A percentile compares a stretch with the other conserved stretches of the same genome.
Conservation (phyloP, 2,329 filamentous ascomycete species). For the Xenosphaeropsis pyriputrescens region DNA sequence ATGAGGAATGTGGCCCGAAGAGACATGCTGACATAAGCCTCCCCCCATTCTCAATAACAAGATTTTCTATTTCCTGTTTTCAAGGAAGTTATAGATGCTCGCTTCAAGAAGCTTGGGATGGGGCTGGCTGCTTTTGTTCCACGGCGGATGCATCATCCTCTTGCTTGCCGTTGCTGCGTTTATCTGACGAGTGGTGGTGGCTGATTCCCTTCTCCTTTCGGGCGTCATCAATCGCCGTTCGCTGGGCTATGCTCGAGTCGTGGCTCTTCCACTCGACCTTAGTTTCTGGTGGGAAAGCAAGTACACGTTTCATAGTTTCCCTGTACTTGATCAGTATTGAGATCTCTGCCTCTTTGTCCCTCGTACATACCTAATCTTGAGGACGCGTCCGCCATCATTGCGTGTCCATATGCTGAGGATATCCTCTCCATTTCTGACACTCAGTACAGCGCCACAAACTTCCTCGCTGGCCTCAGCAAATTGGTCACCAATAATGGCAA, state of each 20-base stretch:
- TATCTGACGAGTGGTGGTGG: constrained; percentile 13
- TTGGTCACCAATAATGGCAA: constrained; percentile 86
- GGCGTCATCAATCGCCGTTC: constrained; percentile 79
- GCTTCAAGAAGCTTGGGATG: background rate
- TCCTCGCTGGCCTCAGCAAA: constrained; percentile 88
- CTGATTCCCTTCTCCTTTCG: constrained; percentile 63
- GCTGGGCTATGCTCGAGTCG: constrained; percentile 87
- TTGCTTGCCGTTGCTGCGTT: constrained; percentile 11
- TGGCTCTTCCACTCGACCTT: constrained; percentile 93
- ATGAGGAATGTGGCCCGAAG: no score
- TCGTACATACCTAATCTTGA: constrained; percentile 74
- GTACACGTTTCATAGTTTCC: constrained; percentile 84
- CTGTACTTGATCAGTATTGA: constrained; percentile 29
- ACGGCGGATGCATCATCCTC: constrained; percentile 3
- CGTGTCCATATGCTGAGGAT: constrained; percentile 97
- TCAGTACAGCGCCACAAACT: constrained; percentile 87
- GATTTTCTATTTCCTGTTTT: no score
- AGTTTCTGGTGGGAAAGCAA: constrained; percentile 77
- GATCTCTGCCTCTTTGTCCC: constrained; percentile 3
- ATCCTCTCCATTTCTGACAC: constrained; percentile 88
- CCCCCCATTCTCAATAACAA: no score
- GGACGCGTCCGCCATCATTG: constrained; percentile 81
- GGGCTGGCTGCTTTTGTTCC: background rate
- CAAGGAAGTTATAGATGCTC: no score
- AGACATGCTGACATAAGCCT: no score